Conservation (phyloP, 306 rosid species). For the Dicorynia guianensis region DNA sequence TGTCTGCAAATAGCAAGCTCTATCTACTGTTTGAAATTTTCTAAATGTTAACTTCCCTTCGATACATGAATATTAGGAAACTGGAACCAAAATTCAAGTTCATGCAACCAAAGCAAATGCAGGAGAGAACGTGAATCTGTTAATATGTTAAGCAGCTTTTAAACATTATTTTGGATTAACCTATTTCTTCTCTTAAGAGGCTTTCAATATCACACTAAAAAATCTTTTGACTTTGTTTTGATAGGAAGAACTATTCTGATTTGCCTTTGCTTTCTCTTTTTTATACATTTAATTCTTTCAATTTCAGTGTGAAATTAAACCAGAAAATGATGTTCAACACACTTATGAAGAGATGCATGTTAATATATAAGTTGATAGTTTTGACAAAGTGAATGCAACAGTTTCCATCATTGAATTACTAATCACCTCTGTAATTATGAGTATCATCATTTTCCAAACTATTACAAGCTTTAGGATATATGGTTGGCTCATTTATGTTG, state of each 20-base stretch:
- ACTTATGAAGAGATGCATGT: conserved; percentile 73
- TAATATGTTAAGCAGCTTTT: conserved; percentile 13
- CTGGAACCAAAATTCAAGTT: conserved; percentile 81
- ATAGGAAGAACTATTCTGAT: conserved; percentile 2
- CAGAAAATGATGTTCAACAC: conserved; percentile 59
- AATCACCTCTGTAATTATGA: conserved; percentile 80
- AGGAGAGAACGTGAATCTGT: conserved; percentile 67
- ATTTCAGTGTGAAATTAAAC: conserved; percentile 72
- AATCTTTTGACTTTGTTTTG: conserved; percentile 29
- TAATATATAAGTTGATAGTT: conserved; percentile 82
- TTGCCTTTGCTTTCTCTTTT: conserved; percentile 25
- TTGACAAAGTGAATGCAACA: conserved; percentile 90
- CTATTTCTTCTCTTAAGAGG: not conserved
- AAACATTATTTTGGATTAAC: conserved; percentile 20
- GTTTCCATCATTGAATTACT: conserved; percentile 82
- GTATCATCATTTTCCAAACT: conserved; percentile 49
- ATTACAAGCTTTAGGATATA: conserved; percentile 32
- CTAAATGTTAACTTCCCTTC: conserved; percentile 2
- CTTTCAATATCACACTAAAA: not conserved
- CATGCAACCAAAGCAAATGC: conserved; percentile 73
- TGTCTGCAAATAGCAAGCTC: conserved; percentile 24
- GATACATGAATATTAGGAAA: conserved; percentile 66
- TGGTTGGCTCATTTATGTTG: conserved; percentile 17
- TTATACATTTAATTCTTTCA: conserved; percentile 18
- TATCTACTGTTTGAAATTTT: conserved; percentile 32